Conservation (phyloP, 208 protist species). For the Leishmania tropica region DNA sequence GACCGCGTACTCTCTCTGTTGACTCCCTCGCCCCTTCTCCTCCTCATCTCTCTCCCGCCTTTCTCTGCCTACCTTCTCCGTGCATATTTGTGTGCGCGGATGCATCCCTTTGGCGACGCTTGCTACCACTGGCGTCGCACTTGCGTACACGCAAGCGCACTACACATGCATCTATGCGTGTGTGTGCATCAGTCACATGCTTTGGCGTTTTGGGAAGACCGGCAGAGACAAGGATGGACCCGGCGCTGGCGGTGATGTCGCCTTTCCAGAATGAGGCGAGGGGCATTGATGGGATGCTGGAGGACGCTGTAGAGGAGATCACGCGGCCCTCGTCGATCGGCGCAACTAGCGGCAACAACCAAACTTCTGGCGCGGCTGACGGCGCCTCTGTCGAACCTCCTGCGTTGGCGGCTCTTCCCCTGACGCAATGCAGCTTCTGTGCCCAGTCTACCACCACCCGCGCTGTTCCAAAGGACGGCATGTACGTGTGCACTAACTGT, state of each 20-base stretch:
- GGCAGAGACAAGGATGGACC: conserved; percentile 55
- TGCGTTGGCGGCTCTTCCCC: background rate
- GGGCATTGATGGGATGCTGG: conserved; percentile 52
- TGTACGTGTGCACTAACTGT: conserved; percentile 70
- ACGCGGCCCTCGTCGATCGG: conserved; percentile 16
- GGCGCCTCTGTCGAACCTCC: background rate
- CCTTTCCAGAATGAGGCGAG: conserved; percentile 65
- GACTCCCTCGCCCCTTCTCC: background rate
- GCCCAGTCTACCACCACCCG: conserved; percentile 34
- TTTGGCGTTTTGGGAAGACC: background rate
- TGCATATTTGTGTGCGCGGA: background rate
- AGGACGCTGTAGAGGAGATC: conserved; percentile 54
- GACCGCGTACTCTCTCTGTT: background rate
- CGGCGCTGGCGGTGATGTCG: conserved; percentile 67
- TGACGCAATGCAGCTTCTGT: conserved; percentile 50
- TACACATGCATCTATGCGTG: background rate
- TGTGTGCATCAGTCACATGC: background rate
- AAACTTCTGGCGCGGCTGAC: background rate
- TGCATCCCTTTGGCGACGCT: background rate
- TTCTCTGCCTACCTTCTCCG: background rate
- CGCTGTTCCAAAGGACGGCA: conserved; percentile 54
- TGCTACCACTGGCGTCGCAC: background rate
- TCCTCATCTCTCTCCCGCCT: background rate
- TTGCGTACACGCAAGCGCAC: background rate
- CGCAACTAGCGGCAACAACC: background rate